Evolutionary conservation across 805 yeast genomes (phyloP).

Genomic region (Wickerhamiella musiphila): DNA sequence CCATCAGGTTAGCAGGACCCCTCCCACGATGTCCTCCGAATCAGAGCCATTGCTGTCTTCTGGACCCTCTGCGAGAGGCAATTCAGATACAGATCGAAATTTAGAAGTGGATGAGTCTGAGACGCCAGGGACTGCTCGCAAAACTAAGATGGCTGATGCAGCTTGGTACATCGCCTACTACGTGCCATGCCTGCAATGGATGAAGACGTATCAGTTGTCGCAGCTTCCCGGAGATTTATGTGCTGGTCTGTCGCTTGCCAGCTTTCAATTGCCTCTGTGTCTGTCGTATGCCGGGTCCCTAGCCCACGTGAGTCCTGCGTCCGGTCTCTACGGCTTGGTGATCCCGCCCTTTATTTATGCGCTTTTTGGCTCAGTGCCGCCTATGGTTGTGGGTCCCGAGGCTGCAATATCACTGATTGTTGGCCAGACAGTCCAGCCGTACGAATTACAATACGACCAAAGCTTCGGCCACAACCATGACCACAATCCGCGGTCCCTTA

Average conservation of each 20-base stretch:
- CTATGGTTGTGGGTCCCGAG: constrained; percentile 83
- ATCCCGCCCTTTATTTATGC: constrained; percentile 67
- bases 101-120: not conserved
- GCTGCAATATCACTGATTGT: constrained; percentile 71
- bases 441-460: constrained; percentile 26
- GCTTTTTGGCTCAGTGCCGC: constrained; percentile 70
- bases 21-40: too few species aligned
- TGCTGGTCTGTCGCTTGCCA: constrained; percentile 77
- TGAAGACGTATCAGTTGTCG: constrained; percentile 25
- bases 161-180: constrained; percentile 30
- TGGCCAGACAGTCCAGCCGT: constrained; percentile 59
- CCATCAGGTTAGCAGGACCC: too few species aligned
- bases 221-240: constrained; percentile 42
- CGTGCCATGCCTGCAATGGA: constrained; percentile 40
- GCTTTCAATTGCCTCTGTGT: constrained; percentile 84
- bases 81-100: too few species aligned
- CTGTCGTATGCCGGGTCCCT: constrained; percentile 66
- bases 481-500: constrained; percentile 8
- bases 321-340: constrained; percentile 62
- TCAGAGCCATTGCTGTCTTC: too few species aligned
- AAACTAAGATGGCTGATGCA: not conserved
- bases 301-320: constrained; percentile 67
- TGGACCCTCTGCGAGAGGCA: too few species aligned
- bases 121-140: not conserved
- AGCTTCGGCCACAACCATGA: constrained; percentile 4